These are phyloP conservation scores for Citrullus mucosospermus DNA, from an alignment of 306 rosid species.

Conservation along the genomic window DNA sequence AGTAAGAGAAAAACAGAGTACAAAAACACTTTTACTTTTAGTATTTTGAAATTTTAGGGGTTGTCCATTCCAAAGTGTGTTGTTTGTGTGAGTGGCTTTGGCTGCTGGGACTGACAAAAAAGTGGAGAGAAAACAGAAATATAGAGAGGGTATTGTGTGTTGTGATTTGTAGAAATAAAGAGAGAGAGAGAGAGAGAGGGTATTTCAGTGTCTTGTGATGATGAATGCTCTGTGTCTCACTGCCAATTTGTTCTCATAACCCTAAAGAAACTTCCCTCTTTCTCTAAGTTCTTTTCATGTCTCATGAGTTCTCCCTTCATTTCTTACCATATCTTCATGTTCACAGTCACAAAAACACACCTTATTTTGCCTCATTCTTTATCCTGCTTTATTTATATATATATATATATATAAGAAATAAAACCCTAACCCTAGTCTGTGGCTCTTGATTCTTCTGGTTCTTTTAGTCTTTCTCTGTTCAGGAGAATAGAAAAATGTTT, in stretches of 20 bases:
- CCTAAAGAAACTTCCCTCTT: neutral
- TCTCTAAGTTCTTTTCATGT: neutral
- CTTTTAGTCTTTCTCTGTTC: neutral
- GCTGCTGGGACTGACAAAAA: too few relatives aligned
- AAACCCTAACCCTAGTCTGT: neutral
- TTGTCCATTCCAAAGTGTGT: too few relatives aligned
- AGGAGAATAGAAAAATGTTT: neutral
- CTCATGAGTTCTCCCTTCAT: neutral
- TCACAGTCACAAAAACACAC: neutral
- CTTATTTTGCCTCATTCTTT: neutral
- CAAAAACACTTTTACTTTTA: neutral
- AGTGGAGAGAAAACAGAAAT: slow-evolving; percentile 6
- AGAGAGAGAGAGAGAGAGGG: neutral
- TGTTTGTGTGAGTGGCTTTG: too few relatives aligned
- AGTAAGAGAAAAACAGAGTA: neutral
- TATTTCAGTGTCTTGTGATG: neutral
- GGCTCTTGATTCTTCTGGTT: neutral
- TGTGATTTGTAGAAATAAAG: too few relatives aligned
- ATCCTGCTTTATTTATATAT: neutral
- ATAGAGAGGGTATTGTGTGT: slow-evolving; percentile 6
- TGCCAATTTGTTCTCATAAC: neutral
- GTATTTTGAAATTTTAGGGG: neutral
- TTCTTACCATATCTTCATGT: neutral
- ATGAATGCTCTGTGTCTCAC: slow-evolving; percentile 7
- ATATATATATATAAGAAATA: neutral